Base-by-base conservation (phyloP, 1,284 basidiomycete species). In the Leucoagaricus sp. region DNA sequence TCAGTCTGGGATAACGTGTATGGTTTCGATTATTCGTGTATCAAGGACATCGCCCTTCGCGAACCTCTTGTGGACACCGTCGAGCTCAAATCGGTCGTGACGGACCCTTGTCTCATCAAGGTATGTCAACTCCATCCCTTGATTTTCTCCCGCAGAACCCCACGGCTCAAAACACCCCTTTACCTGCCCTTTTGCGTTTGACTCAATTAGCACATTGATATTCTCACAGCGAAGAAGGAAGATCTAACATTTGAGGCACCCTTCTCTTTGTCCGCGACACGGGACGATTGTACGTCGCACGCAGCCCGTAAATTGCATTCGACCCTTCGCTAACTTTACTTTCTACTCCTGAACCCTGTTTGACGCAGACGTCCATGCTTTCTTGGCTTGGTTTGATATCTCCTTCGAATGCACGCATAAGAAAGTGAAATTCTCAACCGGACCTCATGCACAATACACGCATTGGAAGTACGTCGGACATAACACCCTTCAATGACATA, bases 1-100 rank as follows among this genome's bases (percentile, higher is more conserved):
- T 25, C 65, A 96, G 94, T 98, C 82, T 99, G 97, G 97, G 96
- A 98, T 71, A 96, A 98, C 67, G 97, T 99, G 28, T 99, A 99
- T 74, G 97, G 97, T 42, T 99, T 99, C 73, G 95, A 99, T 77
- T 99, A 95, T 76, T 97, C 94, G 46, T 98, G 96, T 75, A 99
- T 99, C 83, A 98, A 99, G 76, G 95, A 98, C 70, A 98, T 99
- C 68, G 97, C 97, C 3, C 79, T 99, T 54, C 85, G 91, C 46
- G 97, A 99, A 72, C 97, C 97, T 41, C 79, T 99, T 21, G 97
- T 99, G 33, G 97, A 99, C 77, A 98, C 95, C 21, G 97, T 99
- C 59, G 95, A 98, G 63, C 76, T 97, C 63, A 95, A 94, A 73
- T 78, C 93, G 1, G 94, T 98, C 55, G 93, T 94, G 38, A 93